Evolutionary conservation across 202 grass and related monocot genomes (phyloP), one percentile per base, ranked within the genome.

Genomic region (Digitaria exilis): DNA sequence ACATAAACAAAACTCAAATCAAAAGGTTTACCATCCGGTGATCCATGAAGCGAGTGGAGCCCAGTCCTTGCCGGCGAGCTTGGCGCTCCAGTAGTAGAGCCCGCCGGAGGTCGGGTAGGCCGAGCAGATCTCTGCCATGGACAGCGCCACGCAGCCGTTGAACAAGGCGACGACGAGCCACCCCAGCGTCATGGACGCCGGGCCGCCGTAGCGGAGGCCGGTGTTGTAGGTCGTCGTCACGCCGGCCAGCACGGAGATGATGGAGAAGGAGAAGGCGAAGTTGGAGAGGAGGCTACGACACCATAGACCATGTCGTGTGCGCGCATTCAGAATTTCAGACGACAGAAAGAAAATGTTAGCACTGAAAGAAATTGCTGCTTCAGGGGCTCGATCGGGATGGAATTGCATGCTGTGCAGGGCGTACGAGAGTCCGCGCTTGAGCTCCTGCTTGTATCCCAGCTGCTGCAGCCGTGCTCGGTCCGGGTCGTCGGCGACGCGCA

Each of bases 11-110:
- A 31, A 3, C 6, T 2, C 31, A 31, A n/a, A n/a, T n/a, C n/a
- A n/a, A n/a, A n/a, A n/a, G n/a, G n/a, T n/a, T n/a, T n/a, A n/a
- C n/a, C n/a, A n/a, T n/a, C n/a, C n/a, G n/a, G n/a, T n/a, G n/a
- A n/a, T n/a, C n/a, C n/a, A n/a, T n/a, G n/a, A n/a, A n/a, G n/a
- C n/a, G n/a, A n/a, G n/a, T n/a, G n/a, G n/a, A n/a, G n/a, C n/a
- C n/a, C n/a, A n/a, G n/a, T n/a, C n/a, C n/a, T n/a, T n/a, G n/a
- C n/a, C n/a, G n/a, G n/a, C n/a, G n/a, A n/a, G n/a, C n/a, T n/a
- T n/a, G n/a, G n/a, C n/a, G 34, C 95, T 97, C 95, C 92, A 97
- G 87, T 90, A 97, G 86, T 94, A 97, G 49, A 97, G 88, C 4
- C 92, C 94, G 12, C 90, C 95, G 19, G 92, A 92, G 45, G 95